Base-by-base conservation (phyloP, 345 rosid genomes). In the Citropsis articulata region DNA sequence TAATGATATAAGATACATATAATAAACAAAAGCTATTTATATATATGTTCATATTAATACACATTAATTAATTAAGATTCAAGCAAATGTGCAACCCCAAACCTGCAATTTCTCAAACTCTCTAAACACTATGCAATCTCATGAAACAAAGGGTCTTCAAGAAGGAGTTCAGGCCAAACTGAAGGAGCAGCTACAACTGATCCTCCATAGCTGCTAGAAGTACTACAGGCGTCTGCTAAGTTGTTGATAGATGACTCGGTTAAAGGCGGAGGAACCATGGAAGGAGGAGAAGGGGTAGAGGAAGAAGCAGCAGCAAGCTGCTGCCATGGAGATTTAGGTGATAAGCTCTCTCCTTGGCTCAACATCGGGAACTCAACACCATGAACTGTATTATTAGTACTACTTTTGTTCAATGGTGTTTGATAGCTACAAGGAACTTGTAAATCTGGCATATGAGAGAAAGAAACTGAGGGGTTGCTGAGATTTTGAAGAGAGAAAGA, bases 371-470 rank as follows among this genome's bases (percentile, higher is more conserved):
- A 75, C 45, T 82, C 84, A 59, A 61, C 57, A 53, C 57, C 57
- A 53, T 53, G 22, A 53, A 53, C 22, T 16, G 56, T 53, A 38
- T 14, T n/a, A 22, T 45, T 77, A 75, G 25, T 72, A 53, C 55
- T 5, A 40, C 53, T 60, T 7, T 81, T 75, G 61, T 48, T 80
- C 70, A 55, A 75, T 57, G 75, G 40, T 74, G 88, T 72, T 68
- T 69, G 83, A 74, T 83, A 76, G 80, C 74, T 72, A n/a, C 83
- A 73, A 53, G 88, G 74, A 36, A 74, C 74, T 85, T 84, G 85
- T 16, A 91, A 81, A 67, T 86, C 83, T 7, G 92, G 92, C 81
- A 91, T 80, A 69, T 81, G 94, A 77, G 89, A 70, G 78, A 86
- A 87, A 75, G 85, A 77, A 31, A 71, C 60, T 31, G 75, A 76